Base-by-base conservation (phyloP, 257 asterid genomes). In the Nicotiana benthamiana region DNA sequence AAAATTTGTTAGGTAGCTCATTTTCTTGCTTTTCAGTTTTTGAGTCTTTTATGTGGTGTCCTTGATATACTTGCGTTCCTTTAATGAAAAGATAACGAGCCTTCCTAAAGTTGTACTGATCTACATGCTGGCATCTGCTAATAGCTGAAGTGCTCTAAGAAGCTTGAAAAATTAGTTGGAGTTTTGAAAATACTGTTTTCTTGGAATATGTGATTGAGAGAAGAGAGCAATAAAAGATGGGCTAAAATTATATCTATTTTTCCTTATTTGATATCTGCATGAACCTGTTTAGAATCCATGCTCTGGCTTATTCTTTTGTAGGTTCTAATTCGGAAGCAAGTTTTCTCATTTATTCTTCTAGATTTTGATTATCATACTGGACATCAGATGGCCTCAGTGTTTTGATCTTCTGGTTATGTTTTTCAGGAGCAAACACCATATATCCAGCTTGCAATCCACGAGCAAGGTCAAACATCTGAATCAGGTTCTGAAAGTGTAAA, bases 401-500 rank as follows among this genome's bases (percentile, higher is more conserved):
- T 70, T 22, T 43, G 59, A 40, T 79, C 83, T 28, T 56, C 52
- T 83, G 81, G n/a, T 43, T 9, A 84, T 56, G 60, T 74, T 75
- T 40, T 84, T 68, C 80, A 80, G 88, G 85, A 86, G 83, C 85
- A 70, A 27, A 79, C 77, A 66, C 81, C 82, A 81, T 75, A 74
- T 75, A 64, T 64, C 27, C 22, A 34, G 20, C 43, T 80, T 64
- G 18, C 77, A 63, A 34, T 54, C 46, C 72, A 11, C 75, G 79
- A 83, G 67, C 84, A 51, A 22, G 48, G 61, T 53, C 63, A 80
- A 63, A 68, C 77, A 63, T 62, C 78, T 9, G 61, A 84, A 27
- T 76, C 85, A 56, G 53, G 68, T 36, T 75, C 85, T 57, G 88
- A 84, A 4, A 82, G 78, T 51, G 89, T 88, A 53, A 82, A 88